These are phyloP conservation scores for Nematocida parisii DNA, from an alignment of 371 early-diverging fungal genomes.

Conservation along the genomic window DNA sequence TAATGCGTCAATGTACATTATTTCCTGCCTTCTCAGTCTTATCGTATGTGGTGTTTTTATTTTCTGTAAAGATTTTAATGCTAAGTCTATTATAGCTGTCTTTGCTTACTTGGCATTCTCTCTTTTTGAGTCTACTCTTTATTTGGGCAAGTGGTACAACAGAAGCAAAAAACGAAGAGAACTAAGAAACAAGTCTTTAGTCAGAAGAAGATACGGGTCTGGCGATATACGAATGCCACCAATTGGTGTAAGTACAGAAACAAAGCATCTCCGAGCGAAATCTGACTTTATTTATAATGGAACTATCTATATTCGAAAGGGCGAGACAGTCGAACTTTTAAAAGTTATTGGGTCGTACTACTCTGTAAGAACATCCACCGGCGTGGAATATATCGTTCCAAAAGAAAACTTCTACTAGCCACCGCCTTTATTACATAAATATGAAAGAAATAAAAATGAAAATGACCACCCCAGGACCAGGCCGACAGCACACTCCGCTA, in stretches of 20 bases:
- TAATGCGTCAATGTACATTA: constrained; percentile 3
- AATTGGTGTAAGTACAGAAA: constrained; percentile 43
- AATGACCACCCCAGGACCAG: neutral
- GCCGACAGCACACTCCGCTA: neutral
- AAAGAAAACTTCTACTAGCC: constrained; percentile 49
- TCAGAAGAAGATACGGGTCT: constrained; percentile 46
- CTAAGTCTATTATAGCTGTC: neutral
- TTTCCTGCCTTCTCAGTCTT: neutral
- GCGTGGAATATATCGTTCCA: constrained; percentile 53
- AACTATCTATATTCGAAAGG: constrained; percentile 44
- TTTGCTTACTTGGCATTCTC: neutral
- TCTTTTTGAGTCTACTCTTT: constrained; percentile 10
- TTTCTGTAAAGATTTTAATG: neutral
- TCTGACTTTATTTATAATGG: constrained; percentile 46
- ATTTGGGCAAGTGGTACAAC: constrained; percentile 23
- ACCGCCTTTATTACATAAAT: neutral
- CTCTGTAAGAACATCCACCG: constrained; percentile 52
- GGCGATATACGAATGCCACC: constrained; percentile 38
- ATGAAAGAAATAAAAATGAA: neutral
- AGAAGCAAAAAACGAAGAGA: constrained; percentile 35
- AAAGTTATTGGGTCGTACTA: constrained; percentile 51
- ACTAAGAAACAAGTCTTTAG: constrained; percentile 17
- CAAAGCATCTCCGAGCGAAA: constrained; percentile 50
- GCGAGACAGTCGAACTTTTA: constrained; percentile 54
- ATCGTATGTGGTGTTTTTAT: neutral